Base-by-base conservation (phyloP, 306 rosid species). In the Rubus parviflorus region DNA sequence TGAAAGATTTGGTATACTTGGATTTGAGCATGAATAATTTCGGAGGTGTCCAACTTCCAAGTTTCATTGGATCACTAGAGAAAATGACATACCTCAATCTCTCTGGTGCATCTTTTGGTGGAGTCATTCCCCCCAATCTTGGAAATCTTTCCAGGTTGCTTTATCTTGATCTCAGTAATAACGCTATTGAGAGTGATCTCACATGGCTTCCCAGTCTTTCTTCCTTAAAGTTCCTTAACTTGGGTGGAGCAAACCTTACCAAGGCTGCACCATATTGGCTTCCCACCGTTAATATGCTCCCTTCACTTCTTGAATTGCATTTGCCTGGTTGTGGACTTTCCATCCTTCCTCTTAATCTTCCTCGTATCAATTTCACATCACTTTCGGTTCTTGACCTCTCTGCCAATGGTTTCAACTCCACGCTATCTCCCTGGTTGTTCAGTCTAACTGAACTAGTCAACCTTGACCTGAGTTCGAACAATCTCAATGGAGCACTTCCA, bases 311-410 rank as follows among this genome's bases (percentile, higher is more conserved):
- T 9, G 76, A 72, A 66, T 30, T 86, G 23, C 52, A 41, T 42
- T 48, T 86, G 37, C 2, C 38, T 0, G 1, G 1, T 68, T 86
- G 87, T 69, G 4, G n/a, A 4, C 85, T 86, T 42, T 45, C 65
- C 58, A 61, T 62, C 42, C 17, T 86, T 22, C 76, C 68, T 69
- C 82, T 56, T 14, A 53, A 68, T 54, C 74, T 83, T 72, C 73
- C 49, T 6, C 79, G 6, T 47, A 74, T 83, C 19, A 83, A 86
- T 78, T 81, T 83, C 25, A 68, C 81, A 15, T 81, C 87, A 22
- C 85, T 86, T 43, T 2, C 35, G 37, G 77, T 77, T 56, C 53
- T 87, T 6, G 52, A 64, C 74, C 82, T 79, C 3, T 52, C 77
- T 2, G 0, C 0, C 0, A 84, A 87, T 20, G 6, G 1, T 13